Evolutionary conservation across 2,329 filamentous ascomycete genomes (phyloP), one percentile per base, ranked within the genome.

Genomic region (Verticillium albo-atrum): DNA sequence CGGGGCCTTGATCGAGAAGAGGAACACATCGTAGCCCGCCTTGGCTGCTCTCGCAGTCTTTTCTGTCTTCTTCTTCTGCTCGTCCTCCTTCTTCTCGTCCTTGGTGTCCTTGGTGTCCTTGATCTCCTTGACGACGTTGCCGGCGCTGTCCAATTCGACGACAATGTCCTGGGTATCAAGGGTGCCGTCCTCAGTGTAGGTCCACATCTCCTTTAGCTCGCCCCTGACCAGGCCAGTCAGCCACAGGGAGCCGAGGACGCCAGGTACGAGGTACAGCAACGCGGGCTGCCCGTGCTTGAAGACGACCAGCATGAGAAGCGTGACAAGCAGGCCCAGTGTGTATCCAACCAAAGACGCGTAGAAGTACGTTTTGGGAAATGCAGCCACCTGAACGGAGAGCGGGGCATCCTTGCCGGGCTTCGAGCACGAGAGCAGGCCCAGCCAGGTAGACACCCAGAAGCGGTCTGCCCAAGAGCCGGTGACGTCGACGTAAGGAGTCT

Each of bases 311-410:
- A 92, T 89, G 0, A 82, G 77, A 20, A 97, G 74, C 0, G 94
- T 97, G 2, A 81, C 78, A 2, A 92, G 62, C 86, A 98, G 90
- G 1, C 92, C 93, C 3, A 88, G 54, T 0, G 90, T 68, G 72
- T 98, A 99, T 0, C 93, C 94, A 2, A 82, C 67, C 62, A 97
- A 70, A 35, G 89, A 85, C 5, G 91, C 89, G 60, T 85, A 82
- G 72, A 99, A 98, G 72, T 97, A 98, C 0, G 88, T 85, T 74
- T 96, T 97, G 3, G 85, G 80, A 67, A 98, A 99, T 0, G 79
- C 72, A 0, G 78, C 80, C 3, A 73, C 72, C 3, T 75, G 63
- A 3, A 73, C 70, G 0, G 73, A 72, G 0, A 71, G 70, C 1
- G 74, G 70, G 3, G 67, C 60, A 4, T 65, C 65, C 34, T 68